Base-by-base conservation (phyloP, 345 rosid genomes). In the Alliaria petiolata region DNA sequence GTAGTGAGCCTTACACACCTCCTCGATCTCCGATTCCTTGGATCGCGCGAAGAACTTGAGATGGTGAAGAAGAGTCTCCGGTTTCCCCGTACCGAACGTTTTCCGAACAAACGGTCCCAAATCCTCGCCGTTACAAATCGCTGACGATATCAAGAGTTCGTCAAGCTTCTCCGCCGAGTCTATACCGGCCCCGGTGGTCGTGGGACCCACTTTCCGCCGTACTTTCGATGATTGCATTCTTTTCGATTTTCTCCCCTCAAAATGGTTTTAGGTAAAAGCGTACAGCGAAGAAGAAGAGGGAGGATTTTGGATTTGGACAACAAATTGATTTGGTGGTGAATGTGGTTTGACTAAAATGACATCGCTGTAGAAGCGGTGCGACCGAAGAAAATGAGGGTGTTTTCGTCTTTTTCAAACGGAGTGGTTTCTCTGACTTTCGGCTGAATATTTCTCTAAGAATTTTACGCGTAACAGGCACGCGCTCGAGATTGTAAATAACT, bases 21-120 rank as follows among this genome's bases (percentile, higher is more conserved):
- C 98, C 34, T 93, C 98, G 82, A 93, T 93, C 86, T 93, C 98
- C 5, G 97, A 84, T 54, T 93, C 98, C 57, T 93, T 93, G 45
- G 95, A 83, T 65, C 97, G 90, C 28, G 95, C 75, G 76, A 93
- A 93, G 74, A 79, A 82, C 67, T 96, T 96, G 78, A 93, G 95
- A 71, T 84, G 91, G 63, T 86, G 96, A 71, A 87, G 91, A 55
- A 93, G 91, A 8, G 82, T 75, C 81, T 93, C 98, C 7, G 97
- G 98, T 80, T 84, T 87, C 1, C 97, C 95, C 3, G 90, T 81
- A 34, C 85, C 82, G 67, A 93, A 93, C 50, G 79, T 89, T 73
- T 89, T 91, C 68, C 98, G 88, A 60, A 91, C 85, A 78, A 91
- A 93, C 1, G 98, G 89, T 8, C 95, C 96, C 7, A 93, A 78